Conservation (phyloP, 495 filamentous ascomycete genomes). For the Ascobolus immersus region DNA sequence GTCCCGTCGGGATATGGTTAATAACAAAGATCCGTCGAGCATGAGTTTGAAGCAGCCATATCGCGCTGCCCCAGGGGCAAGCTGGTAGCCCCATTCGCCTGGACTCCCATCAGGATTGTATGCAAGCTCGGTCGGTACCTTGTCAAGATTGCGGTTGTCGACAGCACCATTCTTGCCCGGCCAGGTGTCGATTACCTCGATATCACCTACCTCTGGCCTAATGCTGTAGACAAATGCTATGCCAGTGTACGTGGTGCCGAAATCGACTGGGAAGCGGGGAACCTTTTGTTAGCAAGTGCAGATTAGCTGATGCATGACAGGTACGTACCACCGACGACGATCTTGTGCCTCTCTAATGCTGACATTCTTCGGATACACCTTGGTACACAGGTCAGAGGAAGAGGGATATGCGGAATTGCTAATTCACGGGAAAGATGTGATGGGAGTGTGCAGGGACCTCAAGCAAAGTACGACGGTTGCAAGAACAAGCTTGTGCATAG, state of each 20-base stretch:
- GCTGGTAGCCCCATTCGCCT: conserved; percentile 5
- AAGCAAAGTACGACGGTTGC: too few relatives aligned
- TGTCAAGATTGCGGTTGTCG: conserved; percentile 1
- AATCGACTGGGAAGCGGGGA: conserved; percentile 4
- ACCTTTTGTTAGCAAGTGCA: neutral
- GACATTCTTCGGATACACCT: too few relatives aligned
- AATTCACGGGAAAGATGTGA: too few relatives aligned
- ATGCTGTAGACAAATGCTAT: neutral
- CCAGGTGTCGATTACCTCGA: conserved; percentile 7
- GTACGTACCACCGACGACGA: too few relatives aligned
- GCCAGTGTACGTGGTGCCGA: conserved; percentile 10
- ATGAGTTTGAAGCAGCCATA: conserved; percentile 7
- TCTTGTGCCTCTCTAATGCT: too few relatives aligned
- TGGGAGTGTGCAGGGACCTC: too few relatives aligned
- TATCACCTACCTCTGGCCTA: neutral
- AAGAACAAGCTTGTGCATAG: too few relatives aligned
- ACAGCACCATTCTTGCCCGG: conserved; percentile 1
- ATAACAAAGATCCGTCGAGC: conserved; percentile 4
- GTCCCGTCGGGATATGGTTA: too few relatives aligned
- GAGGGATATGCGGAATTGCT: too few relatives aligned
- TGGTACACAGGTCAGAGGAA: too few relatives aligned
- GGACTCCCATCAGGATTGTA: neutral
- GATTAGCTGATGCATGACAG: too few relatives aligned
- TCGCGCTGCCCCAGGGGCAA: neutral
- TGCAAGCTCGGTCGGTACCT: conserved; percentile 5